Percentiles rank a stretch among this genome's conserved stretches.
Conservation (phyloP, 2,329 filamentous ascomycete species). For the Graphiopsis chlorocephala region DNA sequence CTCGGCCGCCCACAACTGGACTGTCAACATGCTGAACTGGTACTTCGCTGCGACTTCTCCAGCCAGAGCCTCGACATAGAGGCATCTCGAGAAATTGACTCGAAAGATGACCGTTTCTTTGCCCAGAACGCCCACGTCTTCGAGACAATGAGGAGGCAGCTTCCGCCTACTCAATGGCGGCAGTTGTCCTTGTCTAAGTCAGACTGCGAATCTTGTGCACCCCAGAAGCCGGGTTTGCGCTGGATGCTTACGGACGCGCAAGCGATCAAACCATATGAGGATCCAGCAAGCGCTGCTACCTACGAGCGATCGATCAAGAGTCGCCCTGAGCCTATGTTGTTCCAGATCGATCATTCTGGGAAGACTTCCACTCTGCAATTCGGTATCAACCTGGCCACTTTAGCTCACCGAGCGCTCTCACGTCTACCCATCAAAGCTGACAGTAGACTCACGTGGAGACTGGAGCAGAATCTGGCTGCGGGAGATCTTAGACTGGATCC, state of each 20-base stretch:
- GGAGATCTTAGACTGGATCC: not conserved
- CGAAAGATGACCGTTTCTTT: slow-evolving; percentile 16
- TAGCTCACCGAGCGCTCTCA: slow-evolving; percentile 32
- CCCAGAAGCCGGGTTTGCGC: slow-evolving; percentile 36
- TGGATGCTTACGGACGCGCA: slow-evolving; percentile 37
- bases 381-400: slow-evolving; percentile 28
- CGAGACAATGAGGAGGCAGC: slow-evolving; percentile 26
- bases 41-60: not conserved
- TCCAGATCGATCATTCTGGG: slow-evolving; percentile 9
- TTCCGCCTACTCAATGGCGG: slow-evolving; percentile 22
- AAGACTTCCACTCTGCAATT: slow-evolving; percentile 19
- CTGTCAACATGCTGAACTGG: slow-evolving; percentile 2
- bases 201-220: slow-evolving; percentile 36
- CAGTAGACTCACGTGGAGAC: not conserved
- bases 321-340: slow-evolving; percentile 38
- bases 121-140: slow-evolving; percentile 23
- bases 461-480: not conserved
- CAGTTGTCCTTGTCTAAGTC: not conserved
- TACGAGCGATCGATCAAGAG: slow-evolving; percentile 54
- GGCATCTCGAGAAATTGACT: not conserved
- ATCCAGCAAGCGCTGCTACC: slow-evolving; percentile 47
- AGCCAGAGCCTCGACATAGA: not conserved
- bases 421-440: slow-evolving; percentile 13
- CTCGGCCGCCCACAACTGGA: not conserved
- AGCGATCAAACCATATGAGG: slow-evolving; percentile 48